phyloP scores from a whole-genome alignment of 257 asterid species.

The Solanum sparsipilum region DNA sequence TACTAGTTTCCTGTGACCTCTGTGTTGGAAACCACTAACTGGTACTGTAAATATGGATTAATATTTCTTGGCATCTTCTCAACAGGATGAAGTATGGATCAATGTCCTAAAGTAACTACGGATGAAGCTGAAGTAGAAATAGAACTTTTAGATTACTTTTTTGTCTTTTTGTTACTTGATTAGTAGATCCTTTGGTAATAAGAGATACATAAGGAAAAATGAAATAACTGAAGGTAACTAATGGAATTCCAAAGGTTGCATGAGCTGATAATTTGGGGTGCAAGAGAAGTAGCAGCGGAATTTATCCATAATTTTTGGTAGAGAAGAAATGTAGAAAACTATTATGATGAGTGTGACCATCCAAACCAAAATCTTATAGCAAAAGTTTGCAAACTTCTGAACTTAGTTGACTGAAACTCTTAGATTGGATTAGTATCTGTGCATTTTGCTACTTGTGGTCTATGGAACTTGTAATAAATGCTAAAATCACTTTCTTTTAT shows the following conservation, averaged over 20 bases:
- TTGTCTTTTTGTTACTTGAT: background rate
- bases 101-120: background rate
- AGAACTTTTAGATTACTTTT: background rate
- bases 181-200: background rate
- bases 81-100: background rate
- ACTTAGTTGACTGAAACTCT: background rate
- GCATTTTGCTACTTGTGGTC: background rate
- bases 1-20: background rate
- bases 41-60: background rate
- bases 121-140: background rate
- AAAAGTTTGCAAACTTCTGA: background rate
- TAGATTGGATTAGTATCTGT: background rate
- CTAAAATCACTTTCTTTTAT: background rate
- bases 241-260: background rate
- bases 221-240: background rate
- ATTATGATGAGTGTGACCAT: background rate
- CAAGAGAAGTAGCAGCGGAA: background rate
- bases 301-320: background rate
- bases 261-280: background rate
- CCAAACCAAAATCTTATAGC: background rate
- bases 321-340: background rate
- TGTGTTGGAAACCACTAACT: background rate
- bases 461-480: background rate
- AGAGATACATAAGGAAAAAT: background rate
- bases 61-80: background rate